phyloP scores from a whole-genome alignment of 148 eudicot genomes.

The Mesembryanthemum crystallinum region DNA sequence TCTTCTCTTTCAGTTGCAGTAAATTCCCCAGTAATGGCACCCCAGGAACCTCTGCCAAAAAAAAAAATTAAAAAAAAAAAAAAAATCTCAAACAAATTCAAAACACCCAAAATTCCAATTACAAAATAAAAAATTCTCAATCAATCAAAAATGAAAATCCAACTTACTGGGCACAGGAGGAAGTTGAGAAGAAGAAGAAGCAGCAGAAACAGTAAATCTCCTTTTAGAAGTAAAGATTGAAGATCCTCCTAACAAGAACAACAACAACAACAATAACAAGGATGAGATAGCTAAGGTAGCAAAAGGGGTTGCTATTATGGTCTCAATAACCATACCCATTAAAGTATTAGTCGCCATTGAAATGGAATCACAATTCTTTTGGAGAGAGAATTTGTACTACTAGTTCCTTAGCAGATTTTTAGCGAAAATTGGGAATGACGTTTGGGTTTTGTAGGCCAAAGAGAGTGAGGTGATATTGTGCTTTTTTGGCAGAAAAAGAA shows the following conservation, averaged over 20 bases:
- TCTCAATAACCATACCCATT: too few species aligned
- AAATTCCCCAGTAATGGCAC: constrained; percentile 68
- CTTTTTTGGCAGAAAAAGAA: too few species aligned
- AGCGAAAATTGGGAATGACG: too few species aligned
- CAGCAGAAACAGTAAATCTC: constrained; percentile 25
- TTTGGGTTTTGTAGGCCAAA: too few species aligned
- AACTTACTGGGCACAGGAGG: constrained; percentile 55
- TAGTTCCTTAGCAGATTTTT: too few species aligned
- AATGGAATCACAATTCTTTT: too few species aligned
- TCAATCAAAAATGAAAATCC: background rate
- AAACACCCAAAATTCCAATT: background rate
- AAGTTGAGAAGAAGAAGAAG: constrained; percentile 12
- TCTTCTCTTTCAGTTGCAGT: constrained; percentile 74
- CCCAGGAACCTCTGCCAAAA: constrained; percentile 69
- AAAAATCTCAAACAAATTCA: background rate
- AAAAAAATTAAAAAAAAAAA: background rate
- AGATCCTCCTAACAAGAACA: constrained; percentile 12
- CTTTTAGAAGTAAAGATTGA: constrained; percentile 18
- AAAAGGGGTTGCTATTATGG: too few species aligned
- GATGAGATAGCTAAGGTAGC: constrained; percentile 40
- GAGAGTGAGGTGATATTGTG: too few species aligned
- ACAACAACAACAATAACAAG: constrained; percentile 33
- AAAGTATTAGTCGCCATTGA: too few species aligned
- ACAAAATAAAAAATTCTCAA: too few species aligned
- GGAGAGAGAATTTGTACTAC: too few species aligned